Evolutionary conservation across 768 basidiomycete genomes (phyloP).

Genomic region (Mrakia blollopis): DNA sequence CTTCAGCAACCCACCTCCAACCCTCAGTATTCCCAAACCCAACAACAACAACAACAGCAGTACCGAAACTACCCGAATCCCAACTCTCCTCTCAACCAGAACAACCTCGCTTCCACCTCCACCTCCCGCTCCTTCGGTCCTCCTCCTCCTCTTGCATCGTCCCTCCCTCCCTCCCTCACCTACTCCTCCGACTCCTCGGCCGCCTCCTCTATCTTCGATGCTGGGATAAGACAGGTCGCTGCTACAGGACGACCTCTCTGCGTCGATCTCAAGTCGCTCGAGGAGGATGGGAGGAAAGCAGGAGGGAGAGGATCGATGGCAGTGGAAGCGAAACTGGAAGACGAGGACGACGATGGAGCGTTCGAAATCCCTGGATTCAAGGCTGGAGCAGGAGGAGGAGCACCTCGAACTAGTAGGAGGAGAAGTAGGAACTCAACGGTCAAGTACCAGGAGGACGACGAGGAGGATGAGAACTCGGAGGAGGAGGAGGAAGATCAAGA

Average conservation of each 20-base stretch:
- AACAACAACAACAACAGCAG: not conserved
- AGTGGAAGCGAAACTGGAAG: not conserved
- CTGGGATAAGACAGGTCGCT: not conserved
- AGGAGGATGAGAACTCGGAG: not conserved
- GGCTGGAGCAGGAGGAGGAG: not conserved
- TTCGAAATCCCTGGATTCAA: not conserved
- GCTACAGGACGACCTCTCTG: not conserved
- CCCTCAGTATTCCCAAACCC: not conserved
- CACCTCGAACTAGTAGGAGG: not conserved
- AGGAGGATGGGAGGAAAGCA: not conserved
- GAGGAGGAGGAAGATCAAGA: constrained; percentile 3
- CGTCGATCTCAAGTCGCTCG: not conserved
- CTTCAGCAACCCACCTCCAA: not conserved
- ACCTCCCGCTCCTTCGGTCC: not conserved
- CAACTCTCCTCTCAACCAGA: not conserved
- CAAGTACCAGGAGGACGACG: not conserved
- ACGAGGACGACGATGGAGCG: not conserved
- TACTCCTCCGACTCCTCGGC: not conserved
- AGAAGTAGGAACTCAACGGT: not conserved
- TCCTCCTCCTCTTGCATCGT: not conserved
- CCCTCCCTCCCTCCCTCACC: not conserved
- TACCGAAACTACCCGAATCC: not conserved
- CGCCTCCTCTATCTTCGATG: not conserved
- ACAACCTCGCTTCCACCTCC: not conserved
- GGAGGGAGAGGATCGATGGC: not conserved